Evolutionary conservation across 768 basidiomycete genomes (phyloP), one percentile per base, ranked within the genome.

Genomic region (Suillus subaureus): DNA sequence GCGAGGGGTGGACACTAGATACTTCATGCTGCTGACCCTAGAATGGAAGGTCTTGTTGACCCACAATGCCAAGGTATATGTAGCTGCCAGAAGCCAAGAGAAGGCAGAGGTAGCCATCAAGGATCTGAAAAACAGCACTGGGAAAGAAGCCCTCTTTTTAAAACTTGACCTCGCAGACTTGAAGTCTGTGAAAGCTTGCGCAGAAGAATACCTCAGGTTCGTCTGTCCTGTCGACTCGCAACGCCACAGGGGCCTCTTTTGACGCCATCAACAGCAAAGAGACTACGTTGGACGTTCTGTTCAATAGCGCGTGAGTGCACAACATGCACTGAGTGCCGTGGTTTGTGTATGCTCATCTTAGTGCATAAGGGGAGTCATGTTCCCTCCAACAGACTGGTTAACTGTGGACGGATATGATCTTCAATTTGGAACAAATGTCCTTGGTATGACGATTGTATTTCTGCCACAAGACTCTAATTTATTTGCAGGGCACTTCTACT

Each of bases 61-160:
- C 12, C 86, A 85, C 68, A 85, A 89, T 70, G 89, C 89, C 11
- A 89, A 84, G 62, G 89, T 92, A 0, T 91, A 92, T 70, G 63
- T 91, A 51, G 87, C 85, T 0, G 76, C 78, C 11, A 81, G 88
- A n/a, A 80, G 70, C 61, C 66, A 73, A 60, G 73, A 75, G 37
- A 89, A 84, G 67, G 78, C 81, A 0, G 76, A 81, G 4, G 70
- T 69, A 4, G 87, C 88, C 0, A 89, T 91, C 64, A 67, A 76
- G 37, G 82, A 86, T 8, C 75, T 92, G 64, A 81, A 86, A 68
- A 23, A 66, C 26, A 74, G 62, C 47, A 84, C 83, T 0, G 83
- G 85, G 35, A 79, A 74, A 60, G 76, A 79, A 42, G 77, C 81
- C 4, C 51, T 82, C 28, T 85, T 80, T 64, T 71, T 86, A 1